Evolutionary conservation across 1,284 basidiomycete species (phyloP), one percentile per base, ranked within the genome.

Genomic region (Anthracocystis walkeri): DNA sequence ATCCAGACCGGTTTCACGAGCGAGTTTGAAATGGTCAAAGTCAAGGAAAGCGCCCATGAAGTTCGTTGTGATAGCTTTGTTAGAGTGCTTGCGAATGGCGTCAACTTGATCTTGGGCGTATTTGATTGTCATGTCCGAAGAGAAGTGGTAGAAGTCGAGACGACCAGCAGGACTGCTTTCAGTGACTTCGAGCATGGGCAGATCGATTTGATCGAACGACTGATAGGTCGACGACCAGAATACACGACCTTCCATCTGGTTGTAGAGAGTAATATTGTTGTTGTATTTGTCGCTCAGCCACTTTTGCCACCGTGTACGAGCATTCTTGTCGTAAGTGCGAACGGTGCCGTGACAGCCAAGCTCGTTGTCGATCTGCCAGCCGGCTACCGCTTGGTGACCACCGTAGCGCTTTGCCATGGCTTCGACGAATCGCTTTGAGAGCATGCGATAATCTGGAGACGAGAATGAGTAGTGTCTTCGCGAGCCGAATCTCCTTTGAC

Each of bases 321-420:
- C 74, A 33, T 76, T 68, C n/a, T 51, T 35, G 55, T 76, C 74
- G 57, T 61, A 78, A 0, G 74, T 69, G 40, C 74, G 77, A 6
- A 64, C 52, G 3, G 73, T 72, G 18, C 38, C 16, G 58, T 73
- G 65, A 56, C 74, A 76, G 21, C 74, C 74, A 7, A 69, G 62
- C 58, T 78, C 74, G 51, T 78, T 78, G 62, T 76, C 74, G 23
- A 72, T 61, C 65, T 78, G 77, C 74, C 74, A 77, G 14, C 41
- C 73, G 11, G 46, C 66, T 14, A 78, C 68, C 3, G 58, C 51
- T 11, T 58, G 44, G 56, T 76, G 62, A 16, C 31, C n/a, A 4
- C 74, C 77, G 45, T 77, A 78, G 1, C 77, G 67, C 50, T 74
- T 27, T 8, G 77, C 77, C 59, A 78, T 68, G 1, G 60, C 63